Conservation (phyloP, 306 rosid species). For the Begonia loranthoides region DNA sequence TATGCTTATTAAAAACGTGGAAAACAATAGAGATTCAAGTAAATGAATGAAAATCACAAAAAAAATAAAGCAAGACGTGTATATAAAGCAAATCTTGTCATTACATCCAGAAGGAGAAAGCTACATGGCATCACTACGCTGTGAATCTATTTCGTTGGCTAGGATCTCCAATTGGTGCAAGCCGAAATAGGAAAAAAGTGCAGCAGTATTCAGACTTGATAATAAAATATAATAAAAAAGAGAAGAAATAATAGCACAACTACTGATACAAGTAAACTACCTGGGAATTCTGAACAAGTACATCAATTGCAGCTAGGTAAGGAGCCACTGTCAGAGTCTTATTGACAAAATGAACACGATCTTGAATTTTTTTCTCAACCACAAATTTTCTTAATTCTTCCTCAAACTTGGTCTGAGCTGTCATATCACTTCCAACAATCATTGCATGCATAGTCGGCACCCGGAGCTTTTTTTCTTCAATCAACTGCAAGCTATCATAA, state of each 20-base stretch:
- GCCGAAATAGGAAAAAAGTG: too few species aligned
- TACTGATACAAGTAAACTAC: slow-evolving; percentile 14
- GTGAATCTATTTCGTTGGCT: too few species aligned
- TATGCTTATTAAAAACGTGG: slow-evolving; percentile 1
- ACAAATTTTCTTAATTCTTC: slow-evolving; percentile 64
- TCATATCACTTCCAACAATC: slow-evolving; percentile 84
- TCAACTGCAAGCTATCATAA: slow-evolving; percentile 46
- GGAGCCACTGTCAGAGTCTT: slow-evolving; percentile 90
- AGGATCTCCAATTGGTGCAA: too few species aligned
- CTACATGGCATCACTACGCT: too few species aligned
- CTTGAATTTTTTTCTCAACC: slow-evolving; percentile 52
- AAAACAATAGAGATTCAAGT: slow-evolving; percentile 1
- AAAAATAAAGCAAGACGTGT: not conserved
- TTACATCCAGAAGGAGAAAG: too few species aligned
- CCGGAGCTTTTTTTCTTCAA: slow-evolving; percentile 61
- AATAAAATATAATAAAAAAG: slow-evolving; percentile 3
- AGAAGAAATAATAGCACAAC: not conserved
- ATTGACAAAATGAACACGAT: slow-evolving; percentile 82
- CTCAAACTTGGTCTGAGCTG: slow-evolving; percentile 68
- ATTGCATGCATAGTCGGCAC: slow-evolving; percentile 81
- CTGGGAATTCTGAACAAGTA: slow-evolving; percentile 98
- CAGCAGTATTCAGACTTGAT: not conserved
- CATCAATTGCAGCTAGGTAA: slow-evolving; percentile 78
- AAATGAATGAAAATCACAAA: not conserved
- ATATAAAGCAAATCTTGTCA: not conserved